phyloP scores from a whole-genome alignment of 768 basidiomycete genomes.

The Boletus rubropictus region DNA sequence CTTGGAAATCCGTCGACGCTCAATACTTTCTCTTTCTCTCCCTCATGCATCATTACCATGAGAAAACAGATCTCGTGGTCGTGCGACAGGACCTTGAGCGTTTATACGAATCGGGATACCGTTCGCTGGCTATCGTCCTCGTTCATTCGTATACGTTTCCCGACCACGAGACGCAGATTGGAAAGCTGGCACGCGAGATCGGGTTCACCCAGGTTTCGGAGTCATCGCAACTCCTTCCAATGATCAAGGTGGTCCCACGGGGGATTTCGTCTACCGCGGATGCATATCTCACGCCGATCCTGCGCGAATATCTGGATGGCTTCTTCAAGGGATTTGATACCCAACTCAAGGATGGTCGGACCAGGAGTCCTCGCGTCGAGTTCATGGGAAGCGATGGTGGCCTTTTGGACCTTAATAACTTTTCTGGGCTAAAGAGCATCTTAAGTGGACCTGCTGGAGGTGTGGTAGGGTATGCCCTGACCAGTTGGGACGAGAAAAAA shows the following conservation, averaged over 20 bases:
- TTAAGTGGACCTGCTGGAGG: conserved; percentile 92
- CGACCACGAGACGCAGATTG: conserved; percentile 74
- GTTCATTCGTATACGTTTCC: conserved; percentile 92
- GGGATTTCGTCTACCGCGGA: conserved; percentile 91
- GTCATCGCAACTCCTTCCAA: conserved; percentile 80
- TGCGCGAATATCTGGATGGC: conserved; percentile 78
- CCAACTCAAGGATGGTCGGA: conserved; percentile 54
- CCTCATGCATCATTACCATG: background rate
- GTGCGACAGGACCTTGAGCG: conserved; percentile 59
- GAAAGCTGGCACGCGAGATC: conserved; percentile 62
- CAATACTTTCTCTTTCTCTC: background rate
- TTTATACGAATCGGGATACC: conserved; percentile 77
- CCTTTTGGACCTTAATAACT: conserved; percentile 70
- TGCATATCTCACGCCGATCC: conserved; percentile 90
- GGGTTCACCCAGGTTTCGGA: conserved; percentile 91
- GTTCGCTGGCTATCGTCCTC: conserved; percentile 83
- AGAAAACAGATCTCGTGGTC: conserved; percentile 40
- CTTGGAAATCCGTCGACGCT: background rate
- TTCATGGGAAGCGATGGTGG: conserved; percentile 97
- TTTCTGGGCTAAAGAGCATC: conserved; percentile 91
- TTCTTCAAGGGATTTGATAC: conserved; percentile 88
- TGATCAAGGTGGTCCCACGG: conserved; percentile 94
- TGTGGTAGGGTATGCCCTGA: conserved; percentile 87
- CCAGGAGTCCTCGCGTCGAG: conserved; percentile 69
- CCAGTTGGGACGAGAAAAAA: conserved; percentile 75